A percentile compares a stretch with the other conserved stretches of the same genome.
phyloP scores from a whole-genome alignment of 1,284 basidiomycete genomes.

The Moesziomyces globuligerus region DNA sequence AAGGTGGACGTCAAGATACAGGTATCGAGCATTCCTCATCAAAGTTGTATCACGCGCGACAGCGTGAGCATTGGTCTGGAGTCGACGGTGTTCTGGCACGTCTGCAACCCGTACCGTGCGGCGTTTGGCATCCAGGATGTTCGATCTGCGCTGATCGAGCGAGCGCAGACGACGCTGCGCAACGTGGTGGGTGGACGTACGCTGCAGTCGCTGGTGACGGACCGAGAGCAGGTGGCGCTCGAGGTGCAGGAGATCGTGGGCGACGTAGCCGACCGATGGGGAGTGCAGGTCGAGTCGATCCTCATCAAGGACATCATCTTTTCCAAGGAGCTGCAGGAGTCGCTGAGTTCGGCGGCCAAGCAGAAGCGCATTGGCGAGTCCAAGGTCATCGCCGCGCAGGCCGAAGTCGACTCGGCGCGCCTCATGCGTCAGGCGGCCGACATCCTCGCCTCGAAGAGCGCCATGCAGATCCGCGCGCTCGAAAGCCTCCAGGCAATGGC shows the following conservation, averaged over 20 bases:
- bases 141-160: slow-evolving; percentile 85
- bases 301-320: slow-evolving; percentile 87
- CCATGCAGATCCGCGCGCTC: slow-evolving; percentile 95
- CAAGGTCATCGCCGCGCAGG: slow-evolving; percentile 94
- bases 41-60: slow-evolving; percentile 76
- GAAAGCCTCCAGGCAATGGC: slow-evolving; percentile 82
- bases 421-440: slow-evolving; percentile 84
- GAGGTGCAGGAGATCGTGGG: slow-evolving; percentile 92
- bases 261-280: slow-evolving; percentile 76
- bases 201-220: slow-evolving; percentile 72
- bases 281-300: slow-evolving; percentile 92
- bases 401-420: slow-evolving; percentile 91
- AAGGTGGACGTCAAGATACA: slow-evolving; percentile 89
- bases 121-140: slow-evolving; percentile 92
- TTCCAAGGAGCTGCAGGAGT: slow-evolving; percentile 87
- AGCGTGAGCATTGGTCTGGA: slow-evolving; percentile 89
- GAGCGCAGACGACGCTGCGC: slow-evolving; percentile 92
- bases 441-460: slow-evolving; percentile 74
- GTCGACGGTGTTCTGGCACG: slow-evolving; percentile 88
- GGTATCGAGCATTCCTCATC: slow-evolving; percentile 84
- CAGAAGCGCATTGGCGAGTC: slow-evolving; percentile 92
- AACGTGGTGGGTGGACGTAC: slow-evolving; percentile 89
- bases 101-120: slow-evolving; percentile 72
- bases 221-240: slow-evolving; percentile 93
- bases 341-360: slow-evolving; percentile 89